Evolutionary conservation across 164 flowering plant species (phyloP), one percentile per base, ranked within the genome.

Genomic region (Sextonia rubra): DNA sequence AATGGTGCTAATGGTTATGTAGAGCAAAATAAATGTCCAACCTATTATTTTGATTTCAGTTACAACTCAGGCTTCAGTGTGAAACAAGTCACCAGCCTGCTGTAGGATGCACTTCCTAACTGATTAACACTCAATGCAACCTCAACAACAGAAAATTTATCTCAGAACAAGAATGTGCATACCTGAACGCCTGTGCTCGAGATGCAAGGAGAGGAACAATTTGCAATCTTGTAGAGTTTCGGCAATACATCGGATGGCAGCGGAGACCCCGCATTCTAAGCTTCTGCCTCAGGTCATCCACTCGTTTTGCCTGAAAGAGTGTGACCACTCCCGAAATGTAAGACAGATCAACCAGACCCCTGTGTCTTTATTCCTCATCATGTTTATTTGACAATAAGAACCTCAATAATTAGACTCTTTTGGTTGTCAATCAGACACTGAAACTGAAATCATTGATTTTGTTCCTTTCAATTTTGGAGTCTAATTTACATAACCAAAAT

Each of bases 141-240:
- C n/a, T 18, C n/a, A 20, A 52, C 58, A 52, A 52, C 18, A 52
- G 7, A 52, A 15, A 1, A 15, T 52, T 14, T 52, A 20, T 52
- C n/a, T 15, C n/a, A 52, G 58, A 15, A 52, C 58, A 20, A 52
- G 58, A 15, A 52, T 17, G 64, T 61, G 26, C 27, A 64, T 85
- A 91, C 99, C 99, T 91, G 69, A 95, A 90, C 65, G 99, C 98
- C 68, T 91, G 99, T 71, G 99, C 81, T 37, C 99, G 86, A 79
- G 99, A 95, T 44, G 98, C 99, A 55, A 89, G 92, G 12, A 95
- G 89, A 72, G 99, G 99, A 75, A 95, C 69, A 27, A 83, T 83
- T 80, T 93, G 98, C 85, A 95, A 74, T 74, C 94, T 86, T 32
- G 98, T 89, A 18, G 92, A 85, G 83, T 84, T 93, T 79, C 98